Conservation (phyloP, 2,329 filamentous ascomycete species). For the Stagonosporopsis tanaceti region DNA sequence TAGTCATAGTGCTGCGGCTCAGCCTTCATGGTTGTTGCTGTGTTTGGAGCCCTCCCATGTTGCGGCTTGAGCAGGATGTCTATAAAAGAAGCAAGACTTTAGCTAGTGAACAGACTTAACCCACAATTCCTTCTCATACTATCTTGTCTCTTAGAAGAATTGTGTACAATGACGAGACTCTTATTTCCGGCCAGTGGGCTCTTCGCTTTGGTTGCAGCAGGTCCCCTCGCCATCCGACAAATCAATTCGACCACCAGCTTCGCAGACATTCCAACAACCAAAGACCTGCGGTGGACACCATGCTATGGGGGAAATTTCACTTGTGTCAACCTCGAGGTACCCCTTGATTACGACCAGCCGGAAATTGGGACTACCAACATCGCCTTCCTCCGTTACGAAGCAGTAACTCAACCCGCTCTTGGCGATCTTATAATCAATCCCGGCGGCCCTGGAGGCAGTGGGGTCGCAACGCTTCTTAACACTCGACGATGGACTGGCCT, state of each 20-base stretch:
- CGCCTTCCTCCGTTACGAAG: constrained; percentile 24
- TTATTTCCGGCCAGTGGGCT: neutral
- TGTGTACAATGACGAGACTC: neutral
- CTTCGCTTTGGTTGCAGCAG: neutral
- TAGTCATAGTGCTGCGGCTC: neutral
- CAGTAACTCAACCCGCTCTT: constrained; percentile 5
- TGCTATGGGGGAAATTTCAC: constrained; percentile 18
- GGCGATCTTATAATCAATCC: constrained; percentile 32
- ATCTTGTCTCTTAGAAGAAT: neutral
- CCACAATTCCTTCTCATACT: neutral
- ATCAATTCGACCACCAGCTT: neutral
- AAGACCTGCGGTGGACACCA: constrained; percentile 10
- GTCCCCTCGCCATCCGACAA: neutral
- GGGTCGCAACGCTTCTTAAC: constrained; percentile 31
- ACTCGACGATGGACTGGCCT: neutral
- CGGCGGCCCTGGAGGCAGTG: constrained; percentile 41
- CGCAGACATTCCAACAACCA: neutral
- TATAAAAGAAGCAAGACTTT: neutral
- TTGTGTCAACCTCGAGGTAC: constrained; percentile 26
- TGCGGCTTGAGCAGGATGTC: neutral
- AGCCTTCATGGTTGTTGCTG: neutral
- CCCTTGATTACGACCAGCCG: constrained; percentile 28
- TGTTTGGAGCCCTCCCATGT: neutral
- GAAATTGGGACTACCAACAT: constrained; percentile 24
- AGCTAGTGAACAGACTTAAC: neutral